Percentiles rank a stretch among this genome's conserved stretches.
These are phyloP conservation scores for Penstemon eatonii DNA, from an alignment of 257 asterid species.

Conservation along the genomic window DNA sequence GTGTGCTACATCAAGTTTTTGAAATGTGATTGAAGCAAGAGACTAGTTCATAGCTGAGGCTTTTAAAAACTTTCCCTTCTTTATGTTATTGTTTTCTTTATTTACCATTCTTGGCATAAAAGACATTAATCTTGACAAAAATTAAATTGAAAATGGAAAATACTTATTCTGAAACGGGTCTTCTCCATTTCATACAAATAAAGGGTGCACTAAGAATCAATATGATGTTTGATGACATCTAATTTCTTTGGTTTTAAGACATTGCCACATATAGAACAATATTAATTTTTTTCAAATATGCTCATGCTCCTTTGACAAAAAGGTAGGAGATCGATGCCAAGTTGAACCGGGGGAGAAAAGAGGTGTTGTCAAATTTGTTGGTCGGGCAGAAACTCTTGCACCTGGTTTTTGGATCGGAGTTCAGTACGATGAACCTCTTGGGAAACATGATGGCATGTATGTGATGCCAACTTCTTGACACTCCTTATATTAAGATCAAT, in stretches of 20 bases:
- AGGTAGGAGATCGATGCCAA: constrained; percentile 94
- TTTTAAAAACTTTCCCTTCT: no score
- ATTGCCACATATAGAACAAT: background rate
- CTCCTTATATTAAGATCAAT: background rate
- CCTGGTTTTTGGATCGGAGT: constrained; percentile 96
- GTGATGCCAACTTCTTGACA: constrained; percentile 32
- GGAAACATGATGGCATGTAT: constrained; percentile 92
- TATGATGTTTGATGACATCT: no score
- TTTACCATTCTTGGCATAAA: no score
- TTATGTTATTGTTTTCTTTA: no score
- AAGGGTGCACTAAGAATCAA: no score
- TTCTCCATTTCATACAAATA: no score
- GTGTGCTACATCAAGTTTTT: background rate
- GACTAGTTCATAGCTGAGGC: no score
- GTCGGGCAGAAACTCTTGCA: constrained; percentile 78
- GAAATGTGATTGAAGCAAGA: background rate
- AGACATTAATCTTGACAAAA: no score
- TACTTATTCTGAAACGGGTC: no score
- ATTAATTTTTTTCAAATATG: constrained; percentile 24
- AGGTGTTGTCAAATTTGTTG: constrained; percentile 81
- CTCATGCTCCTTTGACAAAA: constrained; percentile 21
- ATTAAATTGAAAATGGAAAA: no score
- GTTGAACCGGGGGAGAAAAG: constrained; percentile 91
- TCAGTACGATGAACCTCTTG: constrained; percentile 89
- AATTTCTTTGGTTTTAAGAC: no score